These are phyloP conservation scores for Henckelia pumila DNA, from an alignment of 257 asterid species.

Conservation along the genomic window DNA sequence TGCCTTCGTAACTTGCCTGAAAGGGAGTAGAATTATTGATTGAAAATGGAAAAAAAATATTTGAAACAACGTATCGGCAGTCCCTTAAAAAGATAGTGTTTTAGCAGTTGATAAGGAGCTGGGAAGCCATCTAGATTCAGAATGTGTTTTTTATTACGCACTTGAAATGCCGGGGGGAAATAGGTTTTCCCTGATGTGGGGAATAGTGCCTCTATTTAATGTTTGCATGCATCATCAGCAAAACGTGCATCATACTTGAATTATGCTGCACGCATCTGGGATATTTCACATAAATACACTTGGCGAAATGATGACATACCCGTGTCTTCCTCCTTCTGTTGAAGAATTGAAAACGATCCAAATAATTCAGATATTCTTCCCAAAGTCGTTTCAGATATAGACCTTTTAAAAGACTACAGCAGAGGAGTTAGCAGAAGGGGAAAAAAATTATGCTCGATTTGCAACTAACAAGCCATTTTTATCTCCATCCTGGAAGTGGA, in stretches of 20 bases:
- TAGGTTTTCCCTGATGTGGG: no score
- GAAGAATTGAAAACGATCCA: constrained; percentile 62
- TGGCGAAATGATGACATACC: constrained; percentile 35
- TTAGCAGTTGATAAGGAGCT: no score
- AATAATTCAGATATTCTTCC: constrained; percentile 48
- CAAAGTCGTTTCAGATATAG: constrained; percentile 70
- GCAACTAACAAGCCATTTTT: neutral
- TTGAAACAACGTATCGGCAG: no score
- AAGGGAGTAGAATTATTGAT: constrained; percentile 21
- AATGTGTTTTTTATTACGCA: no score
- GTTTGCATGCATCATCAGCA: no score
- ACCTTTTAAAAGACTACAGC: constrained; percentile 65
- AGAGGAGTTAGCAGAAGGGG: constrained; percentile 22
- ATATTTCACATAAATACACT: no score
- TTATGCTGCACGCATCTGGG: no score
- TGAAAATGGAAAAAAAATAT: neutral
- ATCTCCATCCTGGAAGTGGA: neutral
- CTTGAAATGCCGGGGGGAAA: no score
- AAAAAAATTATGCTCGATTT: neutral
- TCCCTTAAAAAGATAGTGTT: no score
- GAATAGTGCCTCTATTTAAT: no score
- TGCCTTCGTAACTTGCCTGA: constrained; percentile 70
- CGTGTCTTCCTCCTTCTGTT: constrained; percentile 48
- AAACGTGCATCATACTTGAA: no score
- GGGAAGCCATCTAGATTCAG: no score